Evolutionary conservation across 2,329 filamentous ascomycete genomes (phyloP), one percentile per base, ranked within the genome.

Genomic region (Myriosclerotinia scirpicola): DNA sequence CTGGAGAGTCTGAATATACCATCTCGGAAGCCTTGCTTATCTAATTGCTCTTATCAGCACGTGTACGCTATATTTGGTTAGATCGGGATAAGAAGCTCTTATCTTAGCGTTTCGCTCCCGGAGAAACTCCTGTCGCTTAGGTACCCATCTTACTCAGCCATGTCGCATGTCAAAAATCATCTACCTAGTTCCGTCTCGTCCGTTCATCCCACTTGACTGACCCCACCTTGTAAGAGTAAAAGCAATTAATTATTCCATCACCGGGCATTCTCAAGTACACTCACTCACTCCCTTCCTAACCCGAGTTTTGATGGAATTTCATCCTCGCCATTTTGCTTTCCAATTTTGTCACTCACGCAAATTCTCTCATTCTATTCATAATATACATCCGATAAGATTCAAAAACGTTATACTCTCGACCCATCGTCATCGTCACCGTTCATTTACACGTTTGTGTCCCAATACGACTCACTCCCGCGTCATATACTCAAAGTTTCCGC

Each of bases 11-110:
- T 11, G 38, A 34, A 36, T n/a, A 46, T 60, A 20, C 26, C 42
- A 38, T 58, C 8, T 22, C 36, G 22, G 61, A 52, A 65, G 54
- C 63, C 63, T 65, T 59, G 63, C 63, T 65, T 65, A 65, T 65
- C 34, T 58, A 65, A 58, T 15, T 38, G 54, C 54, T 42, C 54
- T 59, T 65, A 65, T 65, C 63, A 3, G 20, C 61, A 64, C 53
- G 61, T 64, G 61, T 17, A 7, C 2, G 9, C 30, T 34, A 6
- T 34, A 34, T 5, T 34, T 5, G 5, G 30, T 34, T 6, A 34
- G 30, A 34, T 34, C 5, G 5, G 20, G 14, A n/a, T 6, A 17
- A 30, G 5, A 46, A 46, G 14, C 14, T 56, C 38, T 64, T 64
- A 64, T 64, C 61, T 65, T 65, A 65, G 63, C n/a, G 15, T 65